These are phyloP conservation scores for Trichophaea hybrida DNA, from an alignment of 2,329 filamentous ascomycete species.

Conservation along the genomic window DNA sequence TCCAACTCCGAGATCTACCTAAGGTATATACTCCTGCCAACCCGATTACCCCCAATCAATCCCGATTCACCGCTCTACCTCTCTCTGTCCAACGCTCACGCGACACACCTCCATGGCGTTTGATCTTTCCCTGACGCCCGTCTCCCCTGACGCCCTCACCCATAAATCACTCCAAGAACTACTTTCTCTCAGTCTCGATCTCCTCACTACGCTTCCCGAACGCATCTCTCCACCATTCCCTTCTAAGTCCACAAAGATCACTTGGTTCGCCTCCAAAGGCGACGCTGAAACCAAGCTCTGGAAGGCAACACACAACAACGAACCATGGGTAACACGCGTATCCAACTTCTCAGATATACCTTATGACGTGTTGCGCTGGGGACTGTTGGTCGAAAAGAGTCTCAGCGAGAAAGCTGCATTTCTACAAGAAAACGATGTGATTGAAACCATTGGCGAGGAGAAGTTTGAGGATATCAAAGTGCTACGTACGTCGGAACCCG, in stretches of 20 bases:
- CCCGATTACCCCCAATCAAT: too few relatives aligned
- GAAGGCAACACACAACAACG: slow-evolving; percentile 10
- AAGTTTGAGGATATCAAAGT: slow-evolving; percentile 11
- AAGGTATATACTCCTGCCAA: too few relatives aligned
- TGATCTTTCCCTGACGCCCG: background rate
- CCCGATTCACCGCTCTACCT: too few relatives aligned
- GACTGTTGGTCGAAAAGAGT: slow-evolving; percentile 10
- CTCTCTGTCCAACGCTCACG: too few relatives aligned
- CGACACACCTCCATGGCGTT: slow-evolving; percentile 4
- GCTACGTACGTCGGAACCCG: slow-evolving; percentile 7
- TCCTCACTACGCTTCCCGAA: background rate
- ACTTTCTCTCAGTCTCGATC: background rate
- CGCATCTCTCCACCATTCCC: background rate
- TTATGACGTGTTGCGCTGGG: slow-evolving; percentile 11
- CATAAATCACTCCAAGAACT: background rate
- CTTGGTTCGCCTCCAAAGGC: slow-evolving; percentile 15
- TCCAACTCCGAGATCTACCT: too few relatives aligned
- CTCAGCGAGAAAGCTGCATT: slow-evolving; percentile 14
- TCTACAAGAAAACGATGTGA: slow-evolving; percentile 10
- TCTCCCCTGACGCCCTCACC: background rate
- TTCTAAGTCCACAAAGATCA: background rate
- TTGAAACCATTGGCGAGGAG: slow-evolving; percentile 11
- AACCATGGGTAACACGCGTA: slow-evolving; percentile 17
- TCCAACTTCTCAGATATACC: slow-evolving; percentile 8
- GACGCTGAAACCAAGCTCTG: slow-evolving; percentile 15